Evolutionary conservation across 2,329 filamentous ascomycete genomes (phyloP), one percentile per base, ranked within the genome.

Genomic region (Penicillium sp.): DNA sequence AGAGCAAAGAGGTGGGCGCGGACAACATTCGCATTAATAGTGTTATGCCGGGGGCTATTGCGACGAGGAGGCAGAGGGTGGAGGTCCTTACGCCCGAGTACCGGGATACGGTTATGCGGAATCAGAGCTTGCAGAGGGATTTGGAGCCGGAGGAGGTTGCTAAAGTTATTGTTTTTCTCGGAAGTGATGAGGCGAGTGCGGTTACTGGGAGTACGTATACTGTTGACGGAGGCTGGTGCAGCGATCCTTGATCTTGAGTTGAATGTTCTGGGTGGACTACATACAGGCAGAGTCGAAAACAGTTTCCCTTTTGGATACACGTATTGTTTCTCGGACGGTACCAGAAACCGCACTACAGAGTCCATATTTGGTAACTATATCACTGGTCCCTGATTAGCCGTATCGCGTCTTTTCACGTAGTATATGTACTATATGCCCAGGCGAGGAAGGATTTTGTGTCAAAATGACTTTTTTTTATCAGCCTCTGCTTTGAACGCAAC

Each of bases 41-140:
- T 50, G 73, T 81, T 27, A 76, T 79, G 74, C 78, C 78, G 0
- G 76, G 77, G 0, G 67, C 75, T 2, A 75, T 79, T 28, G 75
- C 74, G 1, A 80, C 77, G 6, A 63, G 74, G 66, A 63, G 75
- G 4, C 75, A 78, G 70, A 70, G 69, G 30, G 62, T 71, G 0
- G 71, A 75, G 51, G 68, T 79, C 13, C 55, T 78, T 30, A 79
- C 76, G 25, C 66, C 69, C 0, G 75, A 76, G 60, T 74, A 61
- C 48, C 55, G 51, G 7, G 50, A 35, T 1, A 60, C 63, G 38
- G 71, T 77, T 4, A 58, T 78, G 57, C 61, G 61, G 1, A 65
- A 65, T 1, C 77, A 79, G 67, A 71, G 71, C 14, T 41, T 79
- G 33, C 70, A 79, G 69, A 62, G 73, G 30, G 64, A 76, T 41